Evolutionary conservation across 805 yeast species (phyloP).

Genomic region (Wickerhamiella qilinensis): DNA sequence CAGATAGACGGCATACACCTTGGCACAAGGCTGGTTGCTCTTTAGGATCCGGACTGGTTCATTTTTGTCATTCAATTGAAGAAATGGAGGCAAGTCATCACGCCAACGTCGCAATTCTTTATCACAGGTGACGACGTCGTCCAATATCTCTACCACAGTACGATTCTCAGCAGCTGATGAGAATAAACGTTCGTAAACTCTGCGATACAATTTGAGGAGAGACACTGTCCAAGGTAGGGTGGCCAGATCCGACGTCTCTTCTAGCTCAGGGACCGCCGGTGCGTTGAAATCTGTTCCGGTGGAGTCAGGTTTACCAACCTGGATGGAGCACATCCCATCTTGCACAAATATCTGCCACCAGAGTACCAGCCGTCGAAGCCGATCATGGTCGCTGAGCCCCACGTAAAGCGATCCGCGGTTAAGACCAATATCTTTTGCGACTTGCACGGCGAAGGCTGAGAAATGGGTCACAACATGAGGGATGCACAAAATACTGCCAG

Average conservation of each 20-base stretch:
- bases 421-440: slow-evolving; percentile 42
- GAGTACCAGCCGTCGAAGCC: slow-evolving; percentile 24
- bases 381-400: slow-evolving; percentile 25
- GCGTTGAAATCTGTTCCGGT: neutral
- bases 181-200: slow-evolving; percentile 9
- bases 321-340: slow-evolving; percentile 31
- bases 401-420: slow-evolving; percentile 32
- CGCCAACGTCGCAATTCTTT: slow-evolving; percentile 11
- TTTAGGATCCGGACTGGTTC: neutral
- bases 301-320: slow-evolving; percentile 29
- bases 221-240: slow-evolving; percentile 1
- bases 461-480: slow-evolving; percentile 7
- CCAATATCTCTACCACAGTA: slow-evolving; percentile 6
- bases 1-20: neutral
- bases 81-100: slow-evolving; percentile 2
- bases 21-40: neutral
- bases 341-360: slow-evolving; percentile 36
- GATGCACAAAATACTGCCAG: slow-evolving; percentile 4
- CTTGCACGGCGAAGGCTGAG: slow-evolving; percentile 31
- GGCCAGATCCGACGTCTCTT: neutral
- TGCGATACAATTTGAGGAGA: slow-evolving; percentile 7
- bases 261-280: neutral
- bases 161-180: slow-evolving; percentile 8
- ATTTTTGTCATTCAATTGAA: neutral
- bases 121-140: slow-evolving; percentile 5